Evolutionary conservation across 192 early-diverging fungal genomes (phyloP).

Genomic region (Entomortierella parvispora): DNA sequence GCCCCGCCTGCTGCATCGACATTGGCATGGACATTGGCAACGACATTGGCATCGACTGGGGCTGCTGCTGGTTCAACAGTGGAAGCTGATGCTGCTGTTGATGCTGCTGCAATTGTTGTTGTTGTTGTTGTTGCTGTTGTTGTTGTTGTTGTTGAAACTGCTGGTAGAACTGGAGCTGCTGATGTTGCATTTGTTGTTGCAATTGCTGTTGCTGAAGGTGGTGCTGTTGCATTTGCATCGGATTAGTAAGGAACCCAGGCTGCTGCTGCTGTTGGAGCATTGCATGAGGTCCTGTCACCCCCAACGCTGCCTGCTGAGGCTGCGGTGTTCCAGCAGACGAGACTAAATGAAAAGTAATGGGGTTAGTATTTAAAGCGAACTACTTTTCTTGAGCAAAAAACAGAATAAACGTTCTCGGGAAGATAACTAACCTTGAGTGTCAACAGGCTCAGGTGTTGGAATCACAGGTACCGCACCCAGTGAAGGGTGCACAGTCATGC

Average conservation of each 20-base stretch:
- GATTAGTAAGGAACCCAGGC: conserved; percentile 12
- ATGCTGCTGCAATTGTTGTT: conserved; percentile 44
- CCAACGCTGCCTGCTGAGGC: conserved; percentile 22
- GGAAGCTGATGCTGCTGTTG: conserved; percentile 37
- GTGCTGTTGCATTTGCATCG: conserved; percentile 20
- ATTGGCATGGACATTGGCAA: no score
- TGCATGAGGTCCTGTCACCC: conserved; percentile 22
- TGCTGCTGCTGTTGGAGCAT: conserved; percentile 44
- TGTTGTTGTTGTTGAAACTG: conserved; percentile 24
- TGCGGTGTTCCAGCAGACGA: not conserved
- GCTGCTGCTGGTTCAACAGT: conserved; percentile 31
- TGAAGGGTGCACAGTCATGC: conserved; percentile 41
- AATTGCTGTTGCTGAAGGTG: conserved; percentile 25
- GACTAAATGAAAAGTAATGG: not conserved
- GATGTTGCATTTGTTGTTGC: conserved; percentile 17
- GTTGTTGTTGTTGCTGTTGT: conserved; percentile 35
- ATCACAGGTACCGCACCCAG: conserved; percentile 34
- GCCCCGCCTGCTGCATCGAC: no score
- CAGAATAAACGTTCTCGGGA: no score
- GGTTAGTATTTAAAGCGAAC: no score
- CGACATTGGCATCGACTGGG: conserved; percentile 15
- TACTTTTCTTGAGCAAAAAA: no score
- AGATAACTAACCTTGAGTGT: conserved; percentile 28
- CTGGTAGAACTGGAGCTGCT: conserved; percentile 19
- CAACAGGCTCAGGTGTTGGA: conserved; percentile 30